A percentile compares a stretch with the other conserved stretches of the same genome.
Evolutionary conservation across 768 basidiomycete genomes (phyloP).

Genomic region (Termitomyces titanicus): DNA sequence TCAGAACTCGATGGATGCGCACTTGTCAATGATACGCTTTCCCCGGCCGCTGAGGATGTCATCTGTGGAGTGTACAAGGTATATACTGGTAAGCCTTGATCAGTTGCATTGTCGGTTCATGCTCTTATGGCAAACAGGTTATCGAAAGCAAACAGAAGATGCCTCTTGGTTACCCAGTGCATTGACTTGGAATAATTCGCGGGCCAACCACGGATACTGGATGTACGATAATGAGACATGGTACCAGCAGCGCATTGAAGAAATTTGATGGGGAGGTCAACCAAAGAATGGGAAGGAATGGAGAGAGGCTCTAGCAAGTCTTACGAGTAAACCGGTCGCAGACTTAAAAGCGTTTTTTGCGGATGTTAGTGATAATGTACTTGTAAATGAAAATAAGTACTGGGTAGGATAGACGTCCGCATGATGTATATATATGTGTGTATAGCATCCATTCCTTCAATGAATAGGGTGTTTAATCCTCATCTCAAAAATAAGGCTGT

Average conservation of each 20-base stretch:
- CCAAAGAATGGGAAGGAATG: background rate
- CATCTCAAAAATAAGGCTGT: slow-evolving; percentile 51
- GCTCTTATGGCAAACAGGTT: too few species aligned
- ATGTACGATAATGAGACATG: background rate
- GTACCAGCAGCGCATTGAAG: background rate
- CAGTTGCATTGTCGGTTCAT: too few species aligned
- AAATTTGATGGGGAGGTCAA: background rate
- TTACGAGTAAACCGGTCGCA: background rate
- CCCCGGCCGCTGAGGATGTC: background rate
- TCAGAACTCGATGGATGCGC: background rate
- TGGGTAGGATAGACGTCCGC: too few species aligned
- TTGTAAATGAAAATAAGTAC: background rate
- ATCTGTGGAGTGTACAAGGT: background rate
- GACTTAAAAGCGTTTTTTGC: background rate
- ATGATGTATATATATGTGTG: too few species aligned
- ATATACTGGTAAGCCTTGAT: background rate
- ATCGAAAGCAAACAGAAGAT: background rate
- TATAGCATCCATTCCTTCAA: too few species aligned
- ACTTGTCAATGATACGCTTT: background rate
- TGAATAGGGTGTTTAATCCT: too few species aligned
- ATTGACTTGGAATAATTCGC: background rate
- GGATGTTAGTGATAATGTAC: background rate
- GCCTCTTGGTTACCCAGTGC: background rate
- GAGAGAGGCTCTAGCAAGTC: background rate
- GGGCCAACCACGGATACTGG: background rate